These are phyloP conservation scores for Paramyrothecium sp. DNA, from an alignment of 2,329 filamentous ascomycete genomes.

Conservation along the genomic window DNA sequence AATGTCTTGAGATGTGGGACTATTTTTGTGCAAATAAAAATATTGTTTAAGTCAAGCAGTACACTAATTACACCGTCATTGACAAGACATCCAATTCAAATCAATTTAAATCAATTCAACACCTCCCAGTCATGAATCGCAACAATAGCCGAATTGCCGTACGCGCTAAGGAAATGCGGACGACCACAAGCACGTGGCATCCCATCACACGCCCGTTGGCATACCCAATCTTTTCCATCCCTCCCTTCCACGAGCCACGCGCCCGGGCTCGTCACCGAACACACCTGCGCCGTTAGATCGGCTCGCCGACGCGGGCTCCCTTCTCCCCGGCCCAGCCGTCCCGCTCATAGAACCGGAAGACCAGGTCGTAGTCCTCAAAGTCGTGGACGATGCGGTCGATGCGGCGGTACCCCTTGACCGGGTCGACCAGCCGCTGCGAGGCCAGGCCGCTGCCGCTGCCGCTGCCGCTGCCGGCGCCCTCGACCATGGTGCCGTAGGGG, in stretches of 20 bases:
- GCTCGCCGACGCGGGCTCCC: slow-evolving; percentile 53
- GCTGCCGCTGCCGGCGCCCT: slow-evolving; percentile 27
- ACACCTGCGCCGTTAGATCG: too few relatives aligned
- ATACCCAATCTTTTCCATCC: too few relatives aligned
- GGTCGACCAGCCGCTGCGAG: slow-evolving; percentile 63
- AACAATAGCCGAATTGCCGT: too few relatives aligned
- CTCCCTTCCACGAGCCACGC: too few relatives aligned
- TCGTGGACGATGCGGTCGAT: slow-evolving; percentile 96
- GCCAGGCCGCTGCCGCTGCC: slow-evolving; percentile 31
- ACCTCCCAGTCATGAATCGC: neutral
- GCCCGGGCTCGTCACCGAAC: too few relatives aligned
- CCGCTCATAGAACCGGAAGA: slow-evolving; percentile 95
- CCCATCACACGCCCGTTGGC: neutral
- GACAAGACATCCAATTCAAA: neutral
- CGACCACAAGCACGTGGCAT: neutral
- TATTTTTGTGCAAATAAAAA: too few relatives aligned
- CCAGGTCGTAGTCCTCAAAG: slow-evolving; percentile 93
- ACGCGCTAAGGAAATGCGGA: neutral
- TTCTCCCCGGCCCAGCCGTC: slow-evolving; percentile 68
- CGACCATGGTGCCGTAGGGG: slow-evolving; percentile 37
- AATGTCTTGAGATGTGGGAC: too few relatives aligned
- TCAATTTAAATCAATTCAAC: neutral
- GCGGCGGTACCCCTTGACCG: slow-evolving; percentile 80
- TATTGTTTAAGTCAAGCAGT: too few relatives aligned
- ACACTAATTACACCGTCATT: too few relatives aligned